phyloP scores from a whole-genome alignment of 257 asterid genomes.

The Solanum gracilifrons region DNA sequence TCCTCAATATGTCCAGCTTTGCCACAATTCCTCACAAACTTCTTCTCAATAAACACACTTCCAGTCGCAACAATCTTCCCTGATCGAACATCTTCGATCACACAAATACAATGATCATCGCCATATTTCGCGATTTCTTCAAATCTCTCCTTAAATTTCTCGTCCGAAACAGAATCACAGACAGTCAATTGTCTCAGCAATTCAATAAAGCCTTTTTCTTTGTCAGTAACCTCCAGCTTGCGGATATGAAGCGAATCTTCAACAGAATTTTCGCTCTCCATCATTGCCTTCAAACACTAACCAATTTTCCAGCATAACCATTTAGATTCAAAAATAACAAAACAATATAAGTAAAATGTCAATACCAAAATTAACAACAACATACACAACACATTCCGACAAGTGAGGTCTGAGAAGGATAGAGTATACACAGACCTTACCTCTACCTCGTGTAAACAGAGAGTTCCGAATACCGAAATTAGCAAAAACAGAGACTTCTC shows the following conservation, averaged over 20 bases:
- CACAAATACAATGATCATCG: slow-evolving; percentile 54
- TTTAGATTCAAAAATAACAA: neutral
- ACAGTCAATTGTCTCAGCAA: slow-evolving; percentile 60
- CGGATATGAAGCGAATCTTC: slow-evolving; percentile 37
- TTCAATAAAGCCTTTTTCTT: slow-evolving; percentile 53
- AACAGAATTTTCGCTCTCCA: neutral
- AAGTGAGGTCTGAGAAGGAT: neutral
- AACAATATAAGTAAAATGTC: neutral
- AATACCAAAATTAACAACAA: neutral
- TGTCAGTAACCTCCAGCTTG: slow-evolving; percentile 56
- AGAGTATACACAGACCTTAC: neutral
- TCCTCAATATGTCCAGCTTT: slow-evolving; percentile 87
- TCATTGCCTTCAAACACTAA: neutral
- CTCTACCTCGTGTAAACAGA: neutral
- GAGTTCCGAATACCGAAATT: neutral
- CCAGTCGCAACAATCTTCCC: slow-evolving; percentile 70
- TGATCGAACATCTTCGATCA: slow-evolving; percentile 42
- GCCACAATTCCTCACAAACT: slow-evolving; percentile 63
- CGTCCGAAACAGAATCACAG: slow-evolving; percentile 47
- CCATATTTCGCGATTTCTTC: slow-evolving; percentile 43
- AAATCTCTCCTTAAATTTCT: slow-evolving; percentile 40
- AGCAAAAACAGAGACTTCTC: neutral
- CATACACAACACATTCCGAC: neutral
- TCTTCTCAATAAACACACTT: slow-evolving; percentile 62
- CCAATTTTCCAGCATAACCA: neutral